phyloP scores from a whole-genome alignment of 2,329 filamentous ascomycete genomes.

The Diaporthe citriasiana region DNA sequence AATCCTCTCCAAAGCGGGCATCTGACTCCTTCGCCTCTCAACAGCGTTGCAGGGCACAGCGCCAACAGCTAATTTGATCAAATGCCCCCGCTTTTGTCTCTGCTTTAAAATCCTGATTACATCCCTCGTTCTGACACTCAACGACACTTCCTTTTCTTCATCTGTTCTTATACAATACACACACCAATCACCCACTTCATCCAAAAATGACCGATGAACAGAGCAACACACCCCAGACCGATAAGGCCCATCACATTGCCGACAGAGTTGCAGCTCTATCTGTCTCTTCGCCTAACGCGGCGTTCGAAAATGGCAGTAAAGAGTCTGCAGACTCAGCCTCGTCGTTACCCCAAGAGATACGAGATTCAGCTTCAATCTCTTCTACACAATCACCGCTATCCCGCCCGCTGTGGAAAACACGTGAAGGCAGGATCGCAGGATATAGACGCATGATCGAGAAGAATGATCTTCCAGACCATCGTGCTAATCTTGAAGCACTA shows the following conservation, averaged over 20 bases:
- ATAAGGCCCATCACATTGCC: background rate
- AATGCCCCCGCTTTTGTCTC: background rate
- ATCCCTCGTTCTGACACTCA: background rate
- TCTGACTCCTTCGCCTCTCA: too few species aligned
- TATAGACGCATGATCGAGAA: slow-evolving; percentile 12
- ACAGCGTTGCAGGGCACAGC: background rate
- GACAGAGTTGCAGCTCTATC: slow-evolving; percentile 9
- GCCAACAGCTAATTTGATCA: background rate
- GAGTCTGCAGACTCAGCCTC: background rate
- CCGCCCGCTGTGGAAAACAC: background rate
- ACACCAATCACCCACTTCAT: background rate
- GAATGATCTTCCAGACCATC: background rate
- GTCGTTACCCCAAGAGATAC: background rate
- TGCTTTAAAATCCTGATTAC: background rate
- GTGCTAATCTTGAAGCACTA: slow-evolving; percentile 13
- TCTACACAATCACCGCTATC: background rate
- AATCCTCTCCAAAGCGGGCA: too few species aligned
- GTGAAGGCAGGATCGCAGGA: slow-evolving; percentile 9
- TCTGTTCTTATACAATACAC: background rate
- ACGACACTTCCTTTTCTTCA: background rate
- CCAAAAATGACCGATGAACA: background rate
- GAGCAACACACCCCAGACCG: background rate
- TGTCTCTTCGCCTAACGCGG: background rate
- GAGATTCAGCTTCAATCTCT: background rate
- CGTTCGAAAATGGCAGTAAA: background rate